Base-by-base conservation (phyloP, 2,329 filamentous ascomycete genomes). In the Diplodia seriata region DNA sequence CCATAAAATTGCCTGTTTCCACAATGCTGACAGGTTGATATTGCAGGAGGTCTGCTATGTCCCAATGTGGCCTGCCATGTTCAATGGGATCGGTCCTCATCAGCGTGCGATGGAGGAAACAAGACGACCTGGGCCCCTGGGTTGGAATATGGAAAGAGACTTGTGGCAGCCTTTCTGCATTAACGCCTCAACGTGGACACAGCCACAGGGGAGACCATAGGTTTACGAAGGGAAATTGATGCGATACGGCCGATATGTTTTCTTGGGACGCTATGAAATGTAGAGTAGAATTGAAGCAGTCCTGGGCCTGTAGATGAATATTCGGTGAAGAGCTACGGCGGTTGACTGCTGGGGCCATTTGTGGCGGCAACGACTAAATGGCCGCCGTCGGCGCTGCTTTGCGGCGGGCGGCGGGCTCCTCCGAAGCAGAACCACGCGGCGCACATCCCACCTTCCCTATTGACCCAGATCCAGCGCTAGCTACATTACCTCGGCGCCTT, bases 61-160 rank as follows among this genome's bases (percentile, higher is more conserved):
- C 49, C 83, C 83, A 1, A 85, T 85, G 80, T 85, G 83, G 83
- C 83, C 83, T 1, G 69, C 83, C 7, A 61, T 54, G 40, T 20
- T 38, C 50, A 53, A 11, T 18, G 47, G 61, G 6, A 36, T 38
- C 43, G 50, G 36, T 15, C 3, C 57, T 20, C n/a, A 2, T 12
- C 33, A 33, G 9, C 7, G 15, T 18, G 18, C 31, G 11, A 7
- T 15, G 15, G 31, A 62, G 23, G 36, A 3, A n/a, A 51, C 7
- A 20, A 15, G 31, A 38, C 67, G 31, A 6, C 31, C 38, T 29
- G 53, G 65, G 11, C 23, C 14, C 14, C 51, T 56, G 4, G 49
- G 63, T 11, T 62, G 67, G 51, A 55, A 47, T 20, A 49, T 49
- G n/a, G 43, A 65, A 26, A 54, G 68, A 7, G 23, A 69, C 18